Conservation (phyloP, 106 monocot genomes). For the Dactylorhiza incarnata region DNA sequence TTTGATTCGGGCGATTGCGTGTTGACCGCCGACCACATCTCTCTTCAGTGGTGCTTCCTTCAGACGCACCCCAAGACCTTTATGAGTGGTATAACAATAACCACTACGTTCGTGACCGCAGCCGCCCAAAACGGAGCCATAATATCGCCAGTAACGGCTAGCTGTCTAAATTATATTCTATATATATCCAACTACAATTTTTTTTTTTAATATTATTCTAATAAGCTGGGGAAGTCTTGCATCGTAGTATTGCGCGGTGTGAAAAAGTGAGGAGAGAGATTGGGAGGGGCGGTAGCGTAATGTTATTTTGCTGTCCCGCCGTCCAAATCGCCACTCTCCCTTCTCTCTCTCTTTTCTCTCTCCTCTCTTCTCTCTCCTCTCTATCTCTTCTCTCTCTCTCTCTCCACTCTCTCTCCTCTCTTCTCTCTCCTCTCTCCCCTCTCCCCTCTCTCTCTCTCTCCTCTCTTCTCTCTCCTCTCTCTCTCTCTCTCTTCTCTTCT, state of each 20-base stretch:
- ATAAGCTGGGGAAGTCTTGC: background rate
- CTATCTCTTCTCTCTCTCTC: conserved; percentile 8
- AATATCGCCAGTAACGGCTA: too few species aligned
- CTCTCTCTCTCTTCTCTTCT: conserved; percentile 15
- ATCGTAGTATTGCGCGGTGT: background rate
- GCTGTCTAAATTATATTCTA: too few species aligned
- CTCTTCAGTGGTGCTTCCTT: too few species aligned
- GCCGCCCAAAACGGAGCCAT: too few species aligned
- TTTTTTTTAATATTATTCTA: too few species aligned
- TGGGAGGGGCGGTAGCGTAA: conserved; percentile 18
- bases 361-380: conserved; percentile 12
- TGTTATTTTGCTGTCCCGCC: conserved; percentile 30
- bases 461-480: conserved; percentile 13
- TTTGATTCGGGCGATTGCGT: too few species aligned
- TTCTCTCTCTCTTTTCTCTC: conserved; percentile 14
- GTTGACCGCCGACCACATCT: too few species aligned
- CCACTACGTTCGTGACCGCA: too few species aligned
- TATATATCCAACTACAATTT: too few species aligned
- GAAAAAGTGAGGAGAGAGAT: background rate
- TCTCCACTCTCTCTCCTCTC: conserved; percentile 22
- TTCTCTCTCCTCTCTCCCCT: conserved; percentile 1
- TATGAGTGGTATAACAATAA: too few species aligned
- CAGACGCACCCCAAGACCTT: too few species aligned
- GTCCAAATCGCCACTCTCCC: conserved; percentile 24
- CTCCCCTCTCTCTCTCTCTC: conserved; percentile 13